Evolutionary conservation across 2,329 filamentous ascomycete species (phyloP), one percentile per base, ranked within the genome.

Genomic region (Colletotrichum siamense): DNA sequence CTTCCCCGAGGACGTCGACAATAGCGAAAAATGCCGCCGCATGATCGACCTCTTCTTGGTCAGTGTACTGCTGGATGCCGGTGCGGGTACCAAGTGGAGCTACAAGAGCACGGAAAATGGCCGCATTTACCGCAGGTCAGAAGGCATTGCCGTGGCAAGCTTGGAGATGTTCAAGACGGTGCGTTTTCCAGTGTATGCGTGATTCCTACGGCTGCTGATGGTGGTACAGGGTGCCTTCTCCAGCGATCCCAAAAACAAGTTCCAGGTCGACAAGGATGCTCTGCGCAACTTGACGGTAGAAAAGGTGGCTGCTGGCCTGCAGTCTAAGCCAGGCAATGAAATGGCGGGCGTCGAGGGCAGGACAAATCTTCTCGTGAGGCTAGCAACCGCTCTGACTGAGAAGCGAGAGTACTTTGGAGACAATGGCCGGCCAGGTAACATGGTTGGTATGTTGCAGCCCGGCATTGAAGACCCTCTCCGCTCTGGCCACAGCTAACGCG

Each of bases 91-190:
- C 4, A 91, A 92, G 79, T 99, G 97, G 97, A 94, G 93, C 79
- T 99, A 98, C 87, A 97, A 95, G 88, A 98, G 95, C 82, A 93
- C 93, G 78, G 96, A 98, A 82, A 98, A 96, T 78, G 95, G 95
- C 73, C 94, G 93, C 77, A 85, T 94, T 55, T 99, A 96, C 85
- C 90, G 92, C 69, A 92, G 97, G 67, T 98, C 96, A 77, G 97
- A 98, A 84, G 96, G 96, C 10, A 89, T 98, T 71, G 96, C 96
- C 10, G 93, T 94, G 79, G 92, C 92, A 8, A 92, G 90, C 78
- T 82, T 93, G 81, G 96, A 98, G 80, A 98, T 98, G 96, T 98
- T 98, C 90, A 98, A 98, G 86, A 89, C 91, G 16, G 89, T 90
- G 81, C 78, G 86, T 82, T 26, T 22, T 49, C 18, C 8, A 9